A percentile compares a stretch with the other conserved stretches of the same genome.
phyloP scores from a whole-genome alignment of 1,284 basidiomycete species.

The Singerocomus inundabilis region DNA sequence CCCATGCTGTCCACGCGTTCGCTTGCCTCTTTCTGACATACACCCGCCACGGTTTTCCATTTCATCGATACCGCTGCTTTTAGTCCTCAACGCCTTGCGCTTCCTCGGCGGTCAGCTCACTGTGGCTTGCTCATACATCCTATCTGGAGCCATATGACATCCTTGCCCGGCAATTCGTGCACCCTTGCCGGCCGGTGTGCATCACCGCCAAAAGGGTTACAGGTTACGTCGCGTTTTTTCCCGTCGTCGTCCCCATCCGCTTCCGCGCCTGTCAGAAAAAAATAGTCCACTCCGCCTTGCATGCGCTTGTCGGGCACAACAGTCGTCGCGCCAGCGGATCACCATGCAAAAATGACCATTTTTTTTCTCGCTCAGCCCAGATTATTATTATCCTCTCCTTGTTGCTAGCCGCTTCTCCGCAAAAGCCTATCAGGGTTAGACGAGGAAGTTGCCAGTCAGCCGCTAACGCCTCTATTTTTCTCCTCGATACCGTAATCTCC shows the following conservation, averaged over 20 bases:
- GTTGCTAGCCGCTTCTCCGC: conserved; percentile 24
- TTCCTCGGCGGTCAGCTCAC: conserved; percentile 18
- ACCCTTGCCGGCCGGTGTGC: conserved; percentile 6
- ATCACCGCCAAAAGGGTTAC: conserved; percentile 5
- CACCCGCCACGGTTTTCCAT: conserved; percentile 14
- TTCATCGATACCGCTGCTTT: conserved; percentile 28
- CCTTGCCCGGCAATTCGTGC: conserved; percentile 15
- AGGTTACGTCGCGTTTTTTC: conserved; percentile 22
- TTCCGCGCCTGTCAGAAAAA: conserved; percentile 3
- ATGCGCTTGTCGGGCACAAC: too few relatives aligned
- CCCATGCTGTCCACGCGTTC: conserved; percentile 24
- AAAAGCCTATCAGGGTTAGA: conserved; percentile 34
- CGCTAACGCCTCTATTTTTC: conserved; percentile 32
- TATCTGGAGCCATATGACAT: too few relatives aligned
- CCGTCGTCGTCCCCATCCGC: conserved; percentile 6
- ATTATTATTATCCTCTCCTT: conserved; percentile 25
- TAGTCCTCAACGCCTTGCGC: conserved; percentile 13
- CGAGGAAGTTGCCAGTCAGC: conserved; percentile 14
- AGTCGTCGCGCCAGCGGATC: not conserved
- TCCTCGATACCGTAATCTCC: conserved; percentile 37
- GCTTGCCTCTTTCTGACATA: conserved; percentile 22
- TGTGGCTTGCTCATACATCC: too few relatives aligned
- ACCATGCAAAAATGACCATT: not conserved
- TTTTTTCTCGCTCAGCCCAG: too few relatives aligned
- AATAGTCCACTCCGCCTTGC: too few relatives aligned